phyloP scores from a whole-genome alignment of 176 grass and related monocot genomes.

The Canna indica region DNA sequence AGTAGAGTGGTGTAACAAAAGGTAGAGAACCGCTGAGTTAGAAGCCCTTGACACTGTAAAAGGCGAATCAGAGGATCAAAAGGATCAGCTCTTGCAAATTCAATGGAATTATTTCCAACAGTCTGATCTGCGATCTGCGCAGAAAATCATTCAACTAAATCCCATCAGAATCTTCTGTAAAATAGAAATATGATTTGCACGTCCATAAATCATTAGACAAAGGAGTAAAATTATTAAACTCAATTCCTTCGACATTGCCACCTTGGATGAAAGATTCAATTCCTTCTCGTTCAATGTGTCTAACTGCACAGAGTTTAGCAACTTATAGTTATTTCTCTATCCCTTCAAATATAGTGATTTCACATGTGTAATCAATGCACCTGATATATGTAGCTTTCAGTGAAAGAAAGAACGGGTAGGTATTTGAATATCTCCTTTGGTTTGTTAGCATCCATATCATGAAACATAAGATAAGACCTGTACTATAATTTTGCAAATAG shows the following conservation, averaged over 20 bases:
- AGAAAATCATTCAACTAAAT: conserved; percentile 3
- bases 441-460: conserved; percentile 51
- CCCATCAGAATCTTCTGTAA: neutral
- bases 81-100: conserved; percentile 36
- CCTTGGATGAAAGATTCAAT: conserved; percentile 29
- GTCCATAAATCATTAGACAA: conserved; percentile 20
- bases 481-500: conserved; percentile 49
- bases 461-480: conserved; percentile 95
- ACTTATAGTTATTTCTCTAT: conserved; percentile 2
- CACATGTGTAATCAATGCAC: conserved; percentile 25
- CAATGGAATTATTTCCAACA: conserved; percentile 3
- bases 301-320: conserved; percentile 41
- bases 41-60: conserved; percentile 51
- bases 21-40: conserved; percentile 43
- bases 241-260: conserved; percentile 24
- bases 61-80: conserved; percentile 43
- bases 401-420: conserved; percentile 81
- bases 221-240: conserved; percentile 21
- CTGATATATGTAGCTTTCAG: conserved; percentile 98
- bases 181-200: neutral
- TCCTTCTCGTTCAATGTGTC: conserved; percentile 77
- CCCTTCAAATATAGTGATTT: neutral
- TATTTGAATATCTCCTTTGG: conserved; percentile 68
- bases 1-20: conserved; percentile 3
- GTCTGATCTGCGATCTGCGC: conserved; percentile 31